Evolutionary conservation across 495 filamentous ascomycete species (phyloP).

Genomic region (Annulohypoxylon stygium): DNA sequence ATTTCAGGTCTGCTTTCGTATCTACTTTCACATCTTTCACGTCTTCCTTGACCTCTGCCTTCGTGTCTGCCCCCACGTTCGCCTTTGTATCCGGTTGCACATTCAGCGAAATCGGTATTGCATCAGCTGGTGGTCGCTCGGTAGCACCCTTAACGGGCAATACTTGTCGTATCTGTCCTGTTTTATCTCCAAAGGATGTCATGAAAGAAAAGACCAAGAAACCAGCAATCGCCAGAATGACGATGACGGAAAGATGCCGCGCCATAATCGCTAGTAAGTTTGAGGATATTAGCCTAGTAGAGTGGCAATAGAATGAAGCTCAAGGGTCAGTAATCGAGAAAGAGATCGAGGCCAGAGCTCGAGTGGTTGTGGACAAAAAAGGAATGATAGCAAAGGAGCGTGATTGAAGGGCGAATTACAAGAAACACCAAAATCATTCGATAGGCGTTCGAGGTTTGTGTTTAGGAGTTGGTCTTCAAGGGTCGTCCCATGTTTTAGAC

Average conservation of each 20-base stretch:
- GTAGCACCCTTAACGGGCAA: slow-evolving; percentile 23
- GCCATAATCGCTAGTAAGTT: slow-evolving; percentile 36
- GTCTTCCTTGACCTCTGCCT: slow-evolving; percentile 3
- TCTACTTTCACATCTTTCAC: not conserved
- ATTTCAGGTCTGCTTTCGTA: slow-evolving; percentile 22
- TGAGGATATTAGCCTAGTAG: not conserved
- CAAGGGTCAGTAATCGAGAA: not conserved
- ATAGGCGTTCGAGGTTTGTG: slow-evolving; percentile 22
- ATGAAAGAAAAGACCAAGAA: slow-evolving; percentile 49
- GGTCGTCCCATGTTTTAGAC: slow-evolving; percentile 17
- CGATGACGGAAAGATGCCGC: slow-evolving; percentile 48
- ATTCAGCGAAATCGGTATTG: slow-evolving; percentile 9
- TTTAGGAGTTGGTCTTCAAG: slow-evolving; percentile 35
- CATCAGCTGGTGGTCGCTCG: slow-evolving; percentile 24
- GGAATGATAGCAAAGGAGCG: not conserved
- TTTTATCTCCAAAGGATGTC: slow-evolving; percentile 42
- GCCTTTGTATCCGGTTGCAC: slow-evolving; percentile 9
- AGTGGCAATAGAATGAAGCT: not conserved
- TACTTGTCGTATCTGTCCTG: slow-evolving; percentile 38
- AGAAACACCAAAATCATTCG: slow-evolving; percentile 26
- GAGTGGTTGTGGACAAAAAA: slow-evolving; percentile 3
- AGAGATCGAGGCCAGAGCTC: slow-evolving; percentile 1
- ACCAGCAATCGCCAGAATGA: slow-evolving; percentile 48
- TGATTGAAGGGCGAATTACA: slow-evolving; percentile 29
- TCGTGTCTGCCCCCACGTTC: slow-evolving; percentile 4